phyloP scores from a whole-genome alignment of 139 green algal genomes.

The Closterium sp. region DNA sequence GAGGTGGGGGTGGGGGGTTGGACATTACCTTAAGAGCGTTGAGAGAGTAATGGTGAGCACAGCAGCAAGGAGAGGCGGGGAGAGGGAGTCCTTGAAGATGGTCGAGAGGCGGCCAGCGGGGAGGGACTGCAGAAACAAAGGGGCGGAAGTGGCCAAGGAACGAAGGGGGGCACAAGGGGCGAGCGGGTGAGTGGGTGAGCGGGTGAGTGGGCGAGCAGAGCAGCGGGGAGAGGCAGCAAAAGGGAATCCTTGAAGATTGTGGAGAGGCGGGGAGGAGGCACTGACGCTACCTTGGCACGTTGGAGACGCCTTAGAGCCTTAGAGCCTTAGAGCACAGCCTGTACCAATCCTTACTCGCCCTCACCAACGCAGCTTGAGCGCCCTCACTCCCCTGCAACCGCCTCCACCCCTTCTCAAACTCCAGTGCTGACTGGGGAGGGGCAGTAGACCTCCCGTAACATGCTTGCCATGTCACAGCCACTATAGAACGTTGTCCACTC shows the following conservation, averaged over 20 bases:
- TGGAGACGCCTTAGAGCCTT: too few relatives aligned
- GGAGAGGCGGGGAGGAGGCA: background rate
- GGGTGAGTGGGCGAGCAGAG: too few relatives aligned
- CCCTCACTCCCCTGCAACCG: background rate
- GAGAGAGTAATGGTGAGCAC: background rate
- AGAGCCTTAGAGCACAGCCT: too few relatives aligned
- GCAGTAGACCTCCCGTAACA: too few relatives aligned
- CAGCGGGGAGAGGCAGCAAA: background rate
- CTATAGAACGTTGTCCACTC: too few relatives aligned
- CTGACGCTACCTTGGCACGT: too few relatives aligned
- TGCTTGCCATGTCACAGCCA: too few relatives aligned
- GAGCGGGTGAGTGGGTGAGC: too few relatives aligned
- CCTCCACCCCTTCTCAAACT: background rate
- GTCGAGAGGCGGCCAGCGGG: background rate
- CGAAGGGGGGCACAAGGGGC: too few relatives aligned
- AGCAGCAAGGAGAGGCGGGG: background rate
- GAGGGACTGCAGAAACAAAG: background rate
- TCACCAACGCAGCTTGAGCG: background rate
- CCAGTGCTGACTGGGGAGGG: background rate
- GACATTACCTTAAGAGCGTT: background rate
- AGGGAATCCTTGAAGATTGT: background rate
- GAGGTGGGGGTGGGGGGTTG: too few relatives aligned
- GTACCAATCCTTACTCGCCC: background rate
- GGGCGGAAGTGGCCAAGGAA: too few relatives aligned
- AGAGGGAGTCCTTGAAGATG: background rate